Conservation (phyloP, 495 filamentous ascomycete genomes). For the Xylaria sp. region DNA sequence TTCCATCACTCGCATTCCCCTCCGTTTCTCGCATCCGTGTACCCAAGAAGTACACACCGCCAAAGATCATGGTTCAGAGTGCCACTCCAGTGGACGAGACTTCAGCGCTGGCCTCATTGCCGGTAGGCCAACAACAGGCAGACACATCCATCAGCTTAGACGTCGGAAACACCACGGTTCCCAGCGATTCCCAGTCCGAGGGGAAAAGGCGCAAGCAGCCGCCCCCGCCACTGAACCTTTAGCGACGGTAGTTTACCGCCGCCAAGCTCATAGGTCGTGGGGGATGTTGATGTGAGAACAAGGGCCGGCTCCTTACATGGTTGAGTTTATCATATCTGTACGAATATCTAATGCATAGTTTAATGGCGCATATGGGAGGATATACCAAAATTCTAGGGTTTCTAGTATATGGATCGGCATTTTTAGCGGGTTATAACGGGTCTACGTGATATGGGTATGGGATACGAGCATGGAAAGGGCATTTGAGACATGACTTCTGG, state of each 20-base stretch:
- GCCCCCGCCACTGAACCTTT: not conserved
- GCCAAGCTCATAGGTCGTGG: not conserved
- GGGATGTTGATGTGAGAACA: not conserved
- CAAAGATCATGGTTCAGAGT: slow-evolving; percentile 32
- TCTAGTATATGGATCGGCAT: slow-evolving; percentile 10
- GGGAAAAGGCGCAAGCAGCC: slow-evolving; percentile 16
- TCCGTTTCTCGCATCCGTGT: slow-evolving; percentile 32
- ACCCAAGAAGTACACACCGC: slow-evolving; percentile 37
- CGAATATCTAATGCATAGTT: slow-evolving; percentile 25
- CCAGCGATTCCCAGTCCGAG: not conserved
- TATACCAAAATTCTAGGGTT: slow-evolving; percentile 15
- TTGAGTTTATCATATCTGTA: slow-evolving; percentile 9
- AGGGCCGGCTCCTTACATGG: slow-evolving; percentile 10
- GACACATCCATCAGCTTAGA: not conserved
- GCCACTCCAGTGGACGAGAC: slow-evolving; percentile 25
- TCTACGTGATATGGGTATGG: slow-evolving; percentile 13
- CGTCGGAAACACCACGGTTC: not conserved
- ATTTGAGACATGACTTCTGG: not conserved
- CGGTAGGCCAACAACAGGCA: not conserved
- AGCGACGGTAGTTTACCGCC: not conserved
- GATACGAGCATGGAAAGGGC: slow-evolving; percentile 5
- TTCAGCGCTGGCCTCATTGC: not conserved
- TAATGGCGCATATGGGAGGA: slow-evolving; percentile 26
- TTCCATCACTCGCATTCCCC: slow-evolving; percentile 35
- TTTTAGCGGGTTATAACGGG: slow-evolving; percentile 19